Conservation (phyloP, 768 basidiomycete species). For the Hygrophoropsis aurantiaca region DNA sequence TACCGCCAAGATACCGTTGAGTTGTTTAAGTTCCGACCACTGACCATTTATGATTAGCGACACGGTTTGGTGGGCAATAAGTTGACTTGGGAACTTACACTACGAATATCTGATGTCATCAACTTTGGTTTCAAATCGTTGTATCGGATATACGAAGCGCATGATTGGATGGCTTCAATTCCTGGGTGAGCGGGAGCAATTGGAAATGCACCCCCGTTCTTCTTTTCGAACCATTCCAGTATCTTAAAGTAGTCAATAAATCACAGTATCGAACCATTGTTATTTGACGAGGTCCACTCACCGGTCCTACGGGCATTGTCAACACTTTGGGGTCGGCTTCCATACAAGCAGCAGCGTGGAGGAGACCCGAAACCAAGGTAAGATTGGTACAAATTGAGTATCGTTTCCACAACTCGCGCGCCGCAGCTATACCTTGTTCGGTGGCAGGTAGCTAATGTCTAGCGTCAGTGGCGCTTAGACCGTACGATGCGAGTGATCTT, state of each 20-base stretch:
- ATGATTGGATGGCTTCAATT: slow-evolving; percentile 46
- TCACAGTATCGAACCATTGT: neutral
- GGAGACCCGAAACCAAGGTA: slow-evolving; percentile 49
- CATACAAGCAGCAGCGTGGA: slow-evolving; percentile 56
- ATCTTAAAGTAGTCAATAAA: slow-evolving; percentile 28
- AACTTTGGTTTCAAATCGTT: slow-evolving; percentile 40
- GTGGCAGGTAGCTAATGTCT: slow-evolving; percentile 55
- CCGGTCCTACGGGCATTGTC: slow-evolving; percentile 49
- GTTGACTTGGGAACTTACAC: slow-evolving; percentile 26
- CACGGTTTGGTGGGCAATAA: neutral
- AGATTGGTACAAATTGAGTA: slow-evolving; percentile 51
- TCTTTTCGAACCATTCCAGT: slow-evolving; percentile 42
- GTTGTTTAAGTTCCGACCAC: slow-evolving; percentile 41
- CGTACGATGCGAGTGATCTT: slow-evolving; percentile 1
- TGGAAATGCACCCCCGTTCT: slow-evolving; percentile 19
- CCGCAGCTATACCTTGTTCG: slow-evolving; percentile 49
- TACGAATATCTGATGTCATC: slow-evolving; percentile 42
- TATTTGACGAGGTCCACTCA: slow-evolving; percentile 29
- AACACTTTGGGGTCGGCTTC: slow-evolving; percentile 49
- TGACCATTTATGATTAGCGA: slow-evolving; percentile 17
- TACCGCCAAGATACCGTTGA: slow-evolving; percentile 44
- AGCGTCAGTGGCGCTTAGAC: neutral
- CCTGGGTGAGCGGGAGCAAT: slow-evolving; percentile 36
- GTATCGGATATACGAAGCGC: slow-evolving; percentile 41
- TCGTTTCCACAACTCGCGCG: slow-evolving; percentile 35